Base-by-base conservation (phyloP, 306 rosid genomes). In the Fragaria ananassa region DNA sequence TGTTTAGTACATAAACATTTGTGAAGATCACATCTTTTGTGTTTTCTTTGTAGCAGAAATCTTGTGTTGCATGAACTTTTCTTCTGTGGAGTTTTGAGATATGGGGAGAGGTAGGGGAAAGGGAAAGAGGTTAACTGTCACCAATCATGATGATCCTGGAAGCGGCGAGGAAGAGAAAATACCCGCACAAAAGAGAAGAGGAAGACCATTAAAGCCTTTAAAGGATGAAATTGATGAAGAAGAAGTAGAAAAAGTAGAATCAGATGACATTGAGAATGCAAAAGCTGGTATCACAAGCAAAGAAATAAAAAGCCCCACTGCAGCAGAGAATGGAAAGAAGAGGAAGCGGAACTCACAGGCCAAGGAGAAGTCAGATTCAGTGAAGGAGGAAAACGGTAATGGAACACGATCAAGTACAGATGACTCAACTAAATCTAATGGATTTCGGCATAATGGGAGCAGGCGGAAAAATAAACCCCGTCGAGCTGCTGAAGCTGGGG, bases 401-500 rank as follows among this genome's bases (percentile, higher is more conserved):
- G 86, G 80, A 12, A 82, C 80, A 19, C 61, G 78, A 68, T 79
- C 87, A 37, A 72, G 78, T 74, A 78, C 81, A 2, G 87, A 83
- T 65, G 84, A 81, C 66, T 81, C 85, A 27, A 78, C 82, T 7
- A 81, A 81, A 68, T 83, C 87, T 11, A 83, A 78, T 58, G 89
- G 98, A 72, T 91, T 93, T 74, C 88, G 98, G 75, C 94, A 89
- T 68, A 89, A 83, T 71, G 95, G 95, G 78, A 93, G 98, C 84
- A 87, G 98, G 81, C 87, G 96, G 70, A 91, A 93, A 84, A 91
- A 82, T 86, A 93, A 81, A 58, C 98, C 98, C 49, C 94, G 88
- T 51, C 87, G 96, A 57, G 96, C 96, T 72, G 98, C 98, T 31
- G 98, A 93, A 82, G 95, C 94, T 9, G 98, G 90, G 71, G 96